A percentile compares a stretch with the other conserved stretches of the same genome.
Conservation (phyloP, 176 grass and related monocot genomes). For the Eleusine coracana region DNA sequence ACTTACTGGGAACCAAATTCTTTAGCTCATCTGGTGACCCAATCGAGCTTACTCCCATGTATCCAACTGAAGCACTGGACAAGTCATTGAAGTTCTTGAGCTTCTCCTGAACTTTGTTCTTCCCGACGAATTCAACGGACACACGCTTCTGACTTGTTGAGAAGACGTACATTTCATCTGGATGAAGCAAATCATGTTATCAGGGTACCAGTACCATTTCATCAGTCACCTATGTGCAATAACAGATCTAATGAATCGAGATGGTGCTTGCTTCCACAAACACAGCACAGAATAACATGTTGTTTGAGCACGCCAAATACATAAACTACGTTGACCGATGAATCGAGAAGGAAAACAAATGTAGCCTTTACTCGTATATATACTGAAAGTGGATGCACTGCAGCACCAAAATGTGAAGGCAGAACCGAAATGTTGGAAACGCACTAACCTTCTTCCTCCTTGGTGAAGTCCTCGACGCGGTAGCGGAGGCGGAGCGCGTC, state of each 20-base stretch:
- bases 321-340: not conserved
- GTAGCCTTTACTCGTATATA: not conserved
- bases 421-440: not conserved
- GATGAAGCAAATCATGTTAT: not conserved
- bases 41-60: slow-evolving; percentile 77
- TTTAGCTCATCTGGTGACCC: slow-evolving; percentile 58
- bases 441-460: slow-evolving; percentile 73
- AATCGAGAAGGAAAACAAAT: not conserved
- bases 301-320: not conserved
- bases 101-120: slow-evolving; percentile 86
- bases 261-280: not conserved
- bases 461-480: slow-evolving; percentile 69
- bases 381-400: not conserved
- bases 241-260: not conserved
- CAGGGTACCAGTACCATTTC: not conserved
- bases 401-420: not conserved
- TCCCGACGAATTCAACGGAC: slow-evolving; percentile 75
- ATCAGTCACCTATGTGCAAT: not conserved
- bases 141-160: slow-evolving; percentile 86
- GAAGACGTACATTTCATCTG: slow-evolving; percentile 97
- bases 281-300: not conserved
- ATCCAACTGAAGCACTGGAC: slow-evolving; percentile 63
- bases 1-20: slow-evolving; percentile 69
- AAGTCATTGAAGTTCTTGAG: slow-evolving; percentile 76
- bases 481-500: slow-evolving; percentile 72